Evolutionary conservation across 2,329 filamentous ascomycete genomes (phyloP).

Genomic region (Pestalotiopsis sp.): DNA sequence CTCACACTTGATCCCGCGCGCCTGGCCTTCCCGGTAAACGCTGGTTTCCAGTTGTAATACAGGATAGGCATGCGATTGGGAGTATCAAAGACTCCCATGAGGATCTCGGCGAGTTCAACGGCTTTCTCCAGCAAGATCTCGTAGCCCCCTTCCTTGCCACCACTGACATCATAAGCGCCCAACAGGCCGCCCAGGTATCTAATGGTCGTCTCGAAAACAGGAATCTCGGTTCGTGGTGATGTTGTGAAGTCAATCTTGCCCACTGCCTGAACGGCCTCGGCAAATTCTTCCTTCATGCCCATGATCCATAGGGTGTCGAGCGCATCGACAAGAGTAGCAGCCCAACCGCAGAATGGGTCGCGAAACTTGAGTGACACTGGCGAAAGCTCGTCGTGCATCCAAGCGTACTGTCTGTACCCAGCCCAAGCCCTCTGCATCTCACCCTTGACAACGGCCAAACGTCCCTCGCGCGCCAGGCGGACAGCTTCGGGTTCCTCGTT

Average conservation of each 20-base stretch:
- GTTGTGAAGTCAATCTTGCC: constrained; percentile 79
- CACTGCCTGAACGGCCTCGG: constrained; percentile 59
- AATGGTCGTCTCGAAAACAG: constrained; percentile 92
- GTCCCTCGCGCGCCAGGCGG: constrained; percentile 63
- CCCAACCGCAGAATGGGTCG: constrained; percentile 85
- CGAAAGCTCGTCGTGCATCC: constrained; percentile 82
- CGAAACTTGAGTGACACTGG: constrained; percentile 69
- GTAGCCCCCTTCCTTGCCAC: constrained; percentile 57
- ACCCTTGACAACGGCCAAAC: constrained; percentile 67
- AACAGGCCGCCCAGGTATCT: constrained; percentile 86
- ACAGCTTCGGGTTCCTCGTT: constrained; percentile 61
- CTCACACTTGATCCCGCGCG: constrained; percentile 58
- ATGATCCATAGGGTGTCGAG: constrained; percentile 76
- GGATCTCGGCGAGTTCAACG: constrained; percentile 69
- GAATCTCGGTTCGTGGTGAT: constrained; percentile 67
- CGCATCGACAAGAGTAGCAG: constrained; percentile 67
- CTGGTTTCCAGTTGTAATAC: constrained; percentile 77
- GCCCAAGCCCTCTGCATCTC: constrained; percentile 80
- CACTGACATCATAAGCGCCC: constrained; percentile 84
- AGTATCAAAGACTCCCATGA: constrained; percentile 78
- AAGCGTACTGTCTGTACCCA: constrained; percentile 79
- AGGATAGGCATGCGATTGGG: constrained; percentile 90
- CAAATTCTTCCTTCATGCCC: constrained; percentile 67
- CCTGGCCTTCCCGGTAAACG: constrained; percentile 63
- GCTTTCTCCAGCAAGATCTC: constrained; percentile 69